These are phyloP conservation scores for Neurospora intermedia DNA, from an alignment of 495 filamentous ascomycete species.

Conservation along the genomic window DNA sequence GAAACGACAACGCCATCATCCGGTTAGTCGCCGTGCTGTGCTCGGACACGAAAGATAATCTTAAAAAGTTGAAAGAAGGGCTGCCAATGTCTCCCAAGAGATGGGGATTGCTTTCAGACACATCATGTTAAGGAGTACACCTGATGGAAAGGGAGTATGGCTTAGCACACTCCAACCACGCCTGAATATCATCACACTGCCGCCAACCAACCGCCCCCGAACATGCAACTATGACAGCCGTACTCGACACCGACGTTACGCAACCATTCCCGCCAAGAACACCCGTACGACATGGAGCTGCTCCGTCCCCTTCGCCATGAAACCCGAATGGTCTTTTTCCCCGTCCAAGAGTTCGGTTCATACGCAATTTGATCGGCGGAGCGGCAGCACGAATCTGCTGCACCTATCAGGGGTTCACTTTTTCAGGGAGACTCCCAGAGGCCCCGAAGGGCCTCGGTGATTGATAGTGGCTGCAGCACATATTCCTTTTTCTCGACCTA, in stretches of 20 bases:
- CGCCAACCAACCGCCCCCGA: neutral
- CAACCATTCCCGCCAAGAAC: neutral
- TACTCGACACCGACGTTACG: neutral
- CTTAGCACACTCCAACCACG: neutral
- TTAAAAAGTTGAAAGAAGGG: neutral
- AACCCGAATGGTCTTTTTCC: neutral
- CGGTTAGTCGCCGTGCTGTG: neutral
- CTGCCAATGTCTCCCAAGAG: neutral
- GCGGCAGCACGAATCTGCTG: neutral
- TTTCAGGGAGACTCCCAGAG: neutral
- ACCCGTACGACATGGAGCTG: neutral
- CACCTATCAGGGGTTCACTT: neutral
- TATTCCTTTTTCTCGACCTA: neutral
- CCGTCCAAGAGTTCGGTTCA: neutral
- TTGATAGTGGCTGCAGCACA: conserved; percentile 3
- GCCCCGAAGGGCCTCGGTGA: neutral
- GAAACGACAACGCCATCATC: neutral
- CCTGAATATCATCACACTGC: neutral
- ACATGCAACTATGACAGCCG: neutral
- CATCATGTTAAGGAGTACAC: neutral
- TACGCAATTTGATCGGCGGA: neutral
- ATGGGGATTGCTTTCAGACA: neutral
- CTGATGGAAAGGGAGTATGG: neutral
- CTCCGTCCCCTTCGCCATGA: neutral
- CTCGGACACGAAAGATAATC: neutral